A percentile compares a stretch with the other conserved stretches of the same genome.
Conservation (phyloP, 2,329 filamentous ascomycete species). For the Trichophyton rubrum region DNA sequence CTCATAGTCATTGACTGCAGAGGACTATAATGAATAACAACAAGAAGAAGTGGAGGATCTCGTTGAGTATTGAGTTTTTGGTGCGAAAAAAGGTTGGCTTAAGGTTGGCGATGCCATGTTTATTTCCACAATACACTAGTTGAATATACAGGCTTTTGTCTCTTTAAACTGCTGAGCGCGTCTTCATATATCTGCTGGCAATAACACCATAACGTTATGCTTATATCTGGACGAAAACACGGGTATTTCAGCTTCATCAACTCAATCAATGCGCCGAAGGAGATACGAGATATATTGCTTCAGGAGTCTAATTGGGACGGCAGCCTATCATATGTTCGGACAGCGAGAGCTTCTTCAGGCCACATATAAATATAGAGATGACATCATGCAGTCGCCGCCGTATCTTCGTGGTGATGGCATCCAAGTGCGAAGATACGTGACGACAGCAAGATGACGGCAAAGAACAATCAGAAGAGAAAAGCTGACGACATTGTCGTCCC, state of each 20-base stretch:
- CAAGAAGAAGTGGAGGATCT: not conserved
- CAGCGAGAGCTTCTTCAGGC: not conserved
- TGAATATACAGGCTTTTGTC: not conserved
- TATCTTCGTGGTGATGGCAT: not conserved
- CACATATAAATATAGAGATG: not conserved
- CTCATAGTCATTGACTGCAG: too few species aligned
- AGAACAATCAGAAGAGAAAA: constrained; percentile 13
- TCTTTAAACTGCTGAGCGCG: not conserved
- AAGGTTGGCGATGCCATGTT: not conserved
- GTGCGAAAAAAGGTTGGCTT: not conserved
- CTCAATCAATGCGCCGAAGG: not conserved
- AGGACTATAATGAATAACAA: too few species aligned
- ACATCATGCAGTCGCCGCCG: not conserved
- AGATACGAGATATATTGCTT: not conserved
- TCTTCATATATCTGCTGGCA: not conserved
- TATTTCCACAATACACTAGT: not conserved
- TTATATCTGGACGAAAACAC: not conserved
- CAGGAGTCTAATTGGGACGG: not conserved
- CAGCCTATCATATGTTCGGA: not conserved
- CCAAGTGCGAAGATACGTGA: not conserved
- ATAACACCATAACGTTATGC: constrained; percentile 9
- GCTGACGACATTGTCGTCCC: constrained; percentile 30
- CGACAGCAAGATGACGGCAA: not conserved
- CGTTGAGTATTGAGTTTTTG: not conserved
- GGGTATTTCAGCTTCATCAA: not conserved